Conservation (phyloP, 768 basidiomycete species). For the Lactarius evosmus region DNA sequence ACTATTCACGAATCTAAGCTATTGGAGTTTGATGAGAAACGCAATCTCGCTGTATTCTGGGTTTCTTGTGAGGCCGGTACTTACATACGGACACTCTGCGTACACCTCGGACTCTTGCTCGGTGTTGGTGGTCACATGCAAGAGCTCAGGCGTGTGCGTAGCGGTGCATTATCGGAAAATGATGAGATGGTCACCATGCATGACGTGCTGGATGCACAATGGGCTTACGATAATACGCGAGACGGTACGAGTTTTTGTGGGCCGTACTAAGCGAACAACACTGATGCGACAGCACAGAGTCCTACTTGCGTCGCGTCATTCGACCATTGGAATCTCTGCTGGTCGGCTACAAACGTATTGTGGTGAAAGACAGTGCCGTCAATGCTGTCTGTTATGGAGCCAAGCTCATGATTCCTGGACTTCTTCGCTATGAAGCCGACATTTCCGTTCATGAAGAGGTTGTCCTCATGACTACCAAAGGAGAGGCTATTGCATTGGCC, state of each 20-base stretch:
- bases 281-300: constrained; percentile 53
- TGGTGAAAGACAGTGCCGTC: constrained; percentile 98
- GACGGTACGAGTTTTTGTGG: constrained; percentile 57
- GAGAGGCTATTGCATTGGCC: constrained; percentile 93
- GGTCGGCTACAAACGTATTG: constrained; percentile 96
- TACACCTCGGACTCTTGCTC: constrained; percentile 89
- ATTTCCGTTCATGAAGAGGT: constrained; percentile 95
- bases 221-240: constrained; percentile 95
- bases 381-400: constrained; percentile 99
- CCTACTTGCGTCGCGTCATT: constrained; percentile 93
- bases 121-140: constrained; percentile 99
- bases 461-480: constrained; percentile 98
- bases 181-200: constrained; percentile 99
- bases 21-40: constrained; percentile 95
- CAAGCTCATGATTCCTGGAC: constrained; percentile 98
- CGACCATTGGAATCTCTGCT: constrained; percentile 92
- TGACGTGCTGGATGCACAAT: constrained; percentile 98
- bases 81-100: constrained; percentile 95
- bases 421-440: constrained; percentile 93
- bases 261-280: background rate
- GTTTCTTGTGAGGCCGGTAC: constrained; percentile 98
- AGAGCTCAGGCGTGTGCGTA: constrained; percentile 90
- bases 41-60: constrained; percentile 97
- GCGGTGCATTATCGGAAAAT: constrained; percentile 95
- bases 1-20: constrained; percentile 96